phyloP scores from a whole-genome alignment of 1,284 basidiomycete genomes.

The Anthracocystis setariae region DNA sequence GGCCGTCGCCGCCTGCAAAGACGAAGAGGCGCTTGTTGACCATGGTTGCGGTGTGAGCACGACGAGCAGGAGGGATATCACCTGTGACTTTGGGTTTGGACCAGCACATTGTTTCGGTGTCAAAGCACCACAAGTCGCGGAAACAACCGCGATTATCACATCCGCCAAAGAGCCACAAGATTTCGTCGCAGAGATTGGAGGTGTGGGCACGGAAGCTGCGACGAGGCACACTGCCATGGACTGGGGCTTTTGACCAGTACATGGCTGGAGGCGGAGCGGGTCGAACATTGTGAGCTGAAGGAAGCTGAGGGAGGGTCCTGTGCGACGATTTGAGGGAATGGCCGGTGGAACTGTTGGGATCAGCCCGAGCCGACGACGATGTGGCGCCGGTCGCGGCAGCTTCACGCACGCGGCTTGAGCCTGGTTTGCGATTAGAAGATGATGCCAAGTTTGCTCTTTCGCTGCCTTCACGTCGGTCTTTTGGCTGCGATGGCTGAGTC shows the following conservation, averaged over 20 bases:
- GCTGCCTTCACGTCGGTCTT: constrained; percentile 19
- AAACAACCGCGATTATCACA: constrained; percentile 82
- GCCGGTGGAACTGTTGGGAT: constrained; percentile 5
- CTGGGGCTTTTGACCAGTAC: constrained; percentile 87
- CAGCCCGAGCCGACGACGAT: constrained; percentile 18
- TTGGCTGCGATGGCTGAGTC: constrained; percentile 4
- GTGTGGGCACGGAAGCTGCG: constrained; percentile 84
- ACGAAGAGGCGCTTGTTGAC: constrained; percentile 81
- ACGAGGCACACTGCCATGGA: constrained; percentile 79
- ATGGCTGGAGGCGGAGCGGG: constrained; percentile 70
- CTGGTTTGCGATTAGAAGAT: constrained; percentile 9
- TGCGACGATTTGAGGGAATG: constrained; percentile 34
- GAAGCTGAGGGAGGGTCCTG: constrained; percentile 47
- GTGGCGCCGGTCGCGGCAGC: background rate
- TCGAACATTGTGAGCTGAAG: constrained; percentile 44
- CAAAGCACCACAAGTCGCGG: constrained; percentile 84
- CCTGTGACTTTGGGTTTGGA: constrained; percentile 67
- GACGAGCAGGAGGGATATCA: constrained; percentile 72
- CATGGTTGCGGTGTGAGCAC: constrained; percentile 87
- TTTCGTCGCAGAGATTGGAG: constrained; percentile 81
- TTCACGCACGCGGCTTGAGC: constrained; percentile 22
- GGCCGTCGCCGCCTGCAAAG: constrained; percentile 86
- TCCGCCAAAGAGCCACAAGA: constrained; percentile 88
- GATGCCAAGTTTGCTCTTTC: constrained; percentile 15
- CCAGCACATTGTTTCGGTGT: constrained; percentile 92